These are phyloP conservation scores for Cadophora luteo-olivacea DNA, from an alignment of 2,329 filamentous ascomycete species.

Conservation along the genomic window DNA sequence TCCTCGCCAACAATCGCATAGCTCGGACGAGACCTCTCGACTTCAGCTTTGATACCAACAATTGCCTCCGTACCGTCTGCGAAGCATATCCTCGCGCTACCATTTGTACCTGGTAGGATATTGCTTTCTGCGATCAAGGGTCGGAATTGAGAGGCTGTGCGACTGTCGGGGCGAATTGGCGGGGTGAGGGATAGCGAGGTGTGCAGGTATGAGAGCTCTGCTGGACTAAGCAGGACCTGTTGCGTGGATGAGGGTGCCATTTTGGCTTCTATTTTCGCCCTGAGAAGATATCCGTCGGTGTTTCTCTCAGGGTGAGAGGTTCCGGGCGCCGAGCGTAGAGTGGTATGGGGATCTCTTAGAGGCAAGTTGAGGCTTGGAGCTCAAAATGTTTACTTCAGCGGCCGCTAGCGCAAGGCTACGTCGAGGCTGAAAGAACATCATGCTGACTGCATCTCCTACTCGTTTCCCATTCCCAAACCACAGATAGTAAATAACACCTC, in stretches of 20 bases:
- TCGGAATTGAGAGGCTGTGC: slow-evolving; percentile 84
- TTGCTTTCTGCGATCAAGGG: slow-evolving; percentile 89
- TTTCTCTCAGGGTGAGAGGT: too few relatives aligned
- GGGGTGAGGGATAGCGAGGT: slow-evolving; percentile 80
- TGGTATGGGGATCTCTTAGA: neutral
- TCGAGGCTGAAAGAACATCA: slow-evolving; percentile 24
- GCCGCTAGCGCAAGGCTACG: slow-evolving; percentile 18
- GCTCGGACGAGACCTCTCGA: slow-evolving; percentile 69
- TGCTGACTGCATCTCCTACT: neutral
- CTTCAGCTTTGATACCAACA: slow-evolving; percentile 93
- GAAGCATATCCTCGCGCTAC: slow-evolving; percentile 91
- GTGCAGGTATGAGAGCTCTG: slow-evolving; percentile 95
- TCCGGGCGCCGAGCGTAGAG: neutral
- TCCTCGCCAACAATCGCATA: slow-evolving; percentile 47
- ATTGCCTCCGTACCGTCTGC: slow-evolving; percentile 95
- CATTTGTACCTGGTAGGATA: slow-evolving; percentile 87
- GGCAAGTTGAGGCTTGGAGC: slow-evolving; percentile 10
- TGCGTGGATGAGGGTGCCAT: slow-evolving; percentile 64
- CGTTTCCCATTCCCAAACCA: neutral
- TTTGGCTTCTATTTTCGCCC: neutral
- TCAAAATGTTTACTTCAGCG: slow-evolving; percentile 22
- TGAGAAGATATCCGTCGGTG: too few relatives aligned
- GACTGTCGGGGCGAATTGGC: slow-evolving; percentile 89
- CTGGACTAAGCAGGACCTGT: slow-evolving; percentile 83
- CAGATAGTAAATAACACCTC: neutral